Base-by-base conservation (phyloP, 2,329 filamentous ascomycete genomes). In the Coccinonectria pachysandricola region DNA sequence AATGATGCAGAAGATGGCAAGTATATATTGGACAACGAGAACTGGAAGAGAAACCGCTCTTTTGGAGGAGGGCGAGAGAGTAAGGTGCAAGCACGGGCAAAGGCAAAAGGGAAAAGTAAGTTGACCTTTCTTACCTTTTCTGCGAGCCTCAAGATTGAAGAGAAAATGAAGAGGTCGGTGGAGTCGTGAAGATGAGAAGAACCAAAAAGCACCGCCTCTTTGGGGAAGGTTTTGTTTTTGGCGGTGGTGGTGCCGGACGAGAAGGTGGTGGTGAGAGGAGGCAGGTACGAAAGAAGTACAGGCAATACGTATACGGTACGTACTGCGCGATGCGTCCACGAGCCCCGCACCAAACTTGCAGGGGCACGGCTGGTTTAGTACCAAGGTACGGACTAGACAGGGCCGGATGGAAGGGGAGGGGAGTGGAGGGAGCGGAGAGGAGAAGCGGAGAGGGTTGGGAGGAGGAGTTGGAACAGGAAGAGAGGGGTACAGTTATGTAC, bases 161-260 rank as follows among this genome's bases (percentile, higher is more conserved):
- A 35, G 36, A 47, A 46, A 44, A 42, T 41, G 43, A 49, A 45
- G 49, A 49, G 48, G 48, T 52, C 50, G 49, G 48, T 39, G 45
- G 38, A 46, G 46, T 50, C 48, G 45, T 51, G 43, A 53, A 45
- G 49, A 46, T 40, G 39, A 44, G 47, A 45, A 40, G 42, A 42
- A 43, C 46, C 34, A 35, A 36, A 37, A 42, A 35, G 34, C 40
- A 46, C 30, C 36, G 35, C 34, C 34, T 42, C 29, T 37, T 38
- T 36, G 43, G 46, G 45, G 38, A 47, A 39, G 46, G 44, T 46
- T 51, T 50, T 49, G 37, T 50, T 49, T 48, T 49, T 40, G 45
- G 43, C 39, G 46, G 43, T 39, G 42, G 50, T 42, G 45, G 31
- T 10, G 18, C 19, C 19, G 10, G 17, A 7, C 17, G 34, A 20